A percentile compares a stretch with the other conserved stretches of the same genome.
Conservation (phyloP, 306 rosid species). For the Calophaca sinica region DNA sequence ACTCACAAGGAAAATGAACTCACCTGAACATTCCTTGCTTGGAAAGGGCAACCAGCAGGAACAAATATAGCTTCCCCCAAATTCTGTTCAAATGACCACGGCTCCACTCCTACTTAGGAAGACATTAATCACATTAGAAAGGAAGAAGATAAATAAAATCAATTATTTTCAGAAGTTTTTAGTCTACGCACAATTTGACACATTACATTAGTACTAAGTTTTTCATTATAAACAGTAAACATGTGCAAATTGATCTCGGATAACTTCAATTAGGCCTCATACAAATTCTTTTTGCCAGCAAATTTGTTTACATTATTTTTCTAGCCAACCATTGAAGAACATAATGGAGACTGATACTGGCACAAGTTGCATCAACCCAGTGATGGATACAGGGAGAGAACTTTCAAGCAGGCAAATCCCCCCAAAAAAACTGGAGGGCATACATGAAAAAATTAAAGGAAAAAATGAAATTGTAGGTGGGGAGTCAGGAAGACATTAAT, state of each 20-base stretch:
- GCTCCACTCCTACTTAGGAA: slow-evolving; percentile 76
- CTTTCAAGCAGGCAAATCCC: neutral
- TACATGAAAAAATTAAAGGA: neutral
- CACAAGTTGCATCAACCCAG: slow-evolving; percentile 11
- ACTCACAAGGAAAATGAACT: slow-evolving; percentile 42
- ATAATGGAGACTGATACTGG: slow-evolving; percentile 2
- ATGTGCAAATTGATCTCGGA: neutral
- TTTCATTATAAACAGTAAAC: slow-evolving; percentile 25
- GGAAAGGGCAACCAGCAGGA: slow-evolving; percentile 98
- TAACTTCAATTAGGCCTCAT: slow-evolving; percentile 7
- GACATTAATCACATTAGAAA: slow-evolving; percentile 41
- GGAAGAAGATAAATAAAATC: slow-evolving; percentile 12
- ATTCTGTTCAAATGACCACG: slow-evolving; percentile 96
- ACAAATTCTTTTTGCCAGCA: neutral
- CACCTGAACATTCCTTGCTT: slow-evolving; percentile 87
- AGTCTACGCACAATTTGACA: slow-evolving; percentile 21
- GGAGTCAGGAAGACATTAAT: no score
- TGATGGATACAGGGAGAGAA: neutral
- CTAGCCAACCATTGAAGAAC: slow-evolving; percentile 26
- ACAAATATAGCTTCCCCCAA: slow-evolving; percentile 90
- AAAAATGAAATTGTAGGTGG: no score
- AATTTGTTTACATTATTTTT: slow-evolving; percentile 11
- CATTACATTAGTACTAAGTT: slow-evolving; percentile 26
- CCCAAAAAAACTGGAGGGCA: neutral
- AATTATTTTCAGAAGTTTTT: slow-evolving; percentile 12